Percentiles rank a stretch among this genome's conserved stretches.
Conservation (phyloP, 352 stramenopile species). For the Globisporangium abappressorium region DNA sequence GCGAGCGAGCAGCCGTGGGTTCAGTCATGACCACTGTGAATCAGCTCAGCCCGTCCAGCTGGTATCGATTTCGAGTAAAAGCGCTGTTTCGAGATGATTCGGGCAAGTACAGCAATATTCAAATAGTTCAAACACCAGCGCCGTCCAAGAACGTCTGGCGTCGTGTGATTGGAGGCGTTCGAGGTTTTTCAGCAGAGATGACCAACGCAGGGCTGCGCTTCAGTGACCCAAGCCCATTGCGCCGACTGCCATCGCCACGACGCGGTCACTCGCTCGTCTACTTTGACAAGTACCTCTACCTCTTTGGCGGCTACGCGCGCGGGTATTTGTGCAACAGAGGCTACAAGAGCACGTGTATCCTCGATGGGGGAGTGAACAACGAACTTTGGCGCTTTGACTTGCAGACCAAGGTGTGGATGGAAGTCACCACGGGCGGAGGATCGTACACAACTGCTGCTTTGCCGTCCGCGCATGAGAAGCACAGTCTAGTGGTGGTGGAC, state of each 20-base stretch:
- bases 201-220: constrained; percentile 31
- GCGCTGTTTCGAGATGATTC: constrained; percentile 37
- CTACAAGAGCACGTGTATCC: constrained; percentile 40
- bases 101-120: constrained; percentile 33
- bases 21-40: constrained; percentile 23
- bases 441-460: constrained; percentile 3
- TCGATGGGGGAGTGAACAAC: constrained; percentile 41
- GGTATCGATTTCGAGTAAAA: constrained; percentile 61
- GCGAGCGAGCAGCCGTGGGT: constrained; percentile 19
- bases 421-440: constrained; percentile 19
- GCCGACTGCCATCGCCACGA: constrained; percentile 44
- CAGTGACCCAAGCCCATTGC: constrained; percentile 28
- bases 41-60: constrained; percentile 23
- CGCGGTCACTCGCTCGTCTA: constrained; percentile 58
- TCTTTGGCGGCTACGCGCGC: constrained; percentile 61
- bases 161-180: constrained; percentile 22
- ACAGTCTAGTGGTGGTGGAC: constrained; percentile 46
- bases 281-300: constrained; percentile 46
- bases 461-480: constrained; percentile 51
- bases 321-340: constrained; percentile 57
- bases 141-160: constrained; percentile 44
- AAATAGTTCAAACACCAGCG: constrained; percentile 30
- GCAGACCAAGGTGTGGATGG: constrained; percentile 46
- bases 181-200: constrained; percentile 30
- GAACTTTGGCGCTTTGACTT: constrained; percentile 73